Evolutionary conservation across 495 filamentous ascomycete species (phyloP), one percentile per base, ranked within the genome.

Genomic region (Penicillium dipodomyicola): DNA sequence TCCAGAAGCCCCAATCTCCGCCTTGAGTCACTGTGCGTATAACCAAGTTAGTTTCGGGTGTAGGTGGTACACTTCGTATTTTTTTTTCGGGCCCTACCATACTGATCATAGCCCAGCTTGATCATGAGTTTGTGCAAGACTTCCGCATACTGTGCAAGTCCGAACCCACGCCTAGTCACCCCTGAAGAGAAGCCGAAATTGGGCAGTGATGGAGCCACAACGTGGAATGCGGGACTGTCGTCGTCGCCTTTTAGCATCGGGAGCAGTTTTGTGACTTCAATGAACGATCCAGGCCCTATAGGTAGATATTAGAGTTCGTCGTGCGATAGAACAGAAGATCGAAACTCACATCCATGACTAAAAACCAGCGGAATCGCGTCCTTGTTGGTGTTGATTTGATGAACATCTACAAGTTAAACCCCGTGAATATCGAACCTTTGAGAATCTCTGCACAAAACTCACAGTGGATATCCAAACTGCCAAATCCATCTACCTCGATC

Each of bases 1-100:
- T 82, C 58, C 77, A 73, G 53, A 72, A 84, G 30, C 87, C 88
- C 82, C 84, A 86, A 63, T 90, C 87, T 47, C 87, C 86, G 41
- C 82, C 86, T 63, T 86, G 83, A 4, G 78, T 82, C 1, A 87
- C 70, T 82, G 25, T 39, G 6, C 6, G 15, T 5, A 29, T 27
- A 6, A 5, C 7, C 0, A 8, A 8, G 19, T 49, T 35, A 30
- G 47, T 11, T 58, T 12, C 1, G 10, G n/a, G 25, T 43, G 20
- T 14, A 20, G 17, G 17, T 27, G 25, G 27, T 27, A 41, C 5
- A 10, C 23, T 2, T n/a, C 25, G 2, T 25, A 6, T 39, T 17
- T 1, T n/a, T 1, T n/a, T 17, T 2, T 1, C 39, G 9, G 2
- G n/a, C 52, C 55, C 32, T 68, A 70, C 81, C 80, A 67, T 93